Evolutionary conservation across 2,329 filamentous ascomycete genomes (phyloP).

Genomic region (Trichoderma oligosporum): DNA sequence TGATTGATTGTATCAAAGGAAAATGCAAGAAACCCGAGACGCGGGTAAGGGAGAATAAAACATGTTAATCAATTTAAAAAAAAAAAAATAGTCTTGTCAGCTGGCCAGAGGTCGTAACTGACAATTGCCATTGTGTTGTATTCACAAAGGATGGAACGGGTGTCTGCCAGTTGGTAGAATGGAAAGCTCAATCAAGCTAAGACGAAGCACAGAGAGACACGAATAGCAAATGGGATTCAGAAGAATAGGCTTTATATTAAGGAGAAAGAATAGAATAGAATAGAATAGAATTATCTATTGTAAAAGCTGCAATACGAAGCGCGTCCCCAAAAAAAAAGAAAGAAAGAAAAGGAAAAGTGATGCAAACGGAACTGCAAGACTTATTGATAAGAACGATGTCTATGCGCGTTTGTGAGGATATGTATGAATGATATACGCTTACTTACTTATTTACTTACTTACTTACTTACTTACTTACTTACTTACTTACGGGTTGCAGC

Average conservation of each 20-base stretch:
- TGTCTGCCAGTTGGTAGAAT: background rate
- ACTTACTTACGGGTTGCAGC: no score
- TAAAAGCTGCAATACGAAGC: no score
- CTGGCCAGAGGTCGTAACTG: background rate
- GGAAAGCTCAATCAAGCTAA: background rate
- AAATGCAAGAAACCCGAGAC: background rate
- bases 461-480: no score
- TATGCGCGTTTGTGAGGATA: no score
- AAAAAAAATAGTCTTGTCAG: background rate
- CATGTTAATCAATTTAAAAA: slow-evolving; percentile 5
- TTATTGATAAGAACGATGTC: no score
- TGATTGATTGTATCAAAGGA: background rate
- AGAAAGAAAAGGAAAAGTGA: background rate
- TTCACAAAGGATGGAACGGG: background rate
- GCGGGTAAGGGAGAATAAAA: background rate
- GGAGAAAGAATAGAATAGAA: background rate
- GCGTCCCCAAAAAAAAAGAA: background rate
- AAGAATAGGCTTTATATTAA: no score
- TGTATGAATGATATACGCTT: no score
- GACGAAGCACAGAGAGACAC: background rate
- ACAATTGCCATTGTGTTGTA: background rate
- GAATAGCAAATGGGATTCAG: background rate
- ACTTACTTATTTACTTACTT: no score
- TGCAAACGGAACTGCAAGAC: no score
- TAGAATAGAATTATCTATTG: no score